These are phyloP conservation scores for Alternaria gansuensis DNA, from an alignment of 2,329 filamentous ascomycete species.

Conservation along the genomic window DNA sequence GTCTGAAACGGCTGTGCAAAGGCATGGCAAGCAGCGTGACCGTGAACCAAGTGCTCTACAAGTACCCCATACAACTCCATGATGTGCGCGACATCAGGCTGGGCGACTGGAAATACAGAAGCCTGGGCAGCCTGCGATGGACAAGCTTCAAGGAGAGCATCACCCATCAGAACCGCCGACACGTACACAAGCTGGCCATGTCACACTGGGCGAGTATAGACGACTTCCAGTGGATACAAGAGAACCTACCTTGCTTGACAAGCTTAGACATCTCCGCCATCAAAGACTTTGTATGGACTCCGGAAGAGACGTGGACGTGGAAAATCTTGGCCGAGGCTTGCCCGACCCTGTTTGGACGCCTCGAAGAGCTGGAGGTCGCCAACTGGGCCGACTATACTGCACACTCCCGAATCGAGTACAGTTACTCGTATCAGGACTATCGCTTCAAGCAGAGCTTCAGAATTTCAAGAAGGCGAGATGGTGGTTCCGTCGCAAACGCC, in stretches of 20 bases:
- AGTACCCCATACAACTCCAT: constrained; percentile 42
- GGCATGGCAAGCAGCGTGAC: constrained; percentile 44
- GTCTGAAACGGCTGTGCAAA: constrained; percentile 46
- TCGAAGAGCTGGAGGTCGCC: constrained; percentile 48
- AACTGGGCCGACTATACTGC: constrained; percentile 52
- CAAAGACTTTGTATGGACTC: constrained; percentile 52
- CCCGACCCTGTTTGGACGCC: constrained; percentile 41
- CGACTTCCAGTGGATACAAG: constrained; percentile 51
- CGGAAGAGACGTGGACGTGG: constrained; percentile 52
- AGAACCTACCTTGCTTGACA: constrained; percentile 46
- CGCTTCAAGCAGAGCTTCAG: constrained; percentile 49
- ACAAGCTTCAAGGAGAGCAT: constrained; percentile 44
- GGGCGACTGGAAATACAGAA: constrained; percentile 48
- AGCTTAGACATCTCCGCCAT: constrained; percentile 49
- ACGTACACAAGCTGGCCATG: constrained; percentile 49
- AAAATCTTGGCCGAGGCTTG: constrained; percentile 45
- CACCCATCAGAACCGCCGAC: constrained; percentile 43
- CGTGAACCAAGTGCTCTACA: constrained; percentile 47
- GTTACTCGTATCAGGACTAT: constrained; percentile 51
- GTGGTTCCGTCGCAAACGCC: constrained; percentile 46
- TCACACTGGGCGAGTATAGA: constrained; percentile 49
- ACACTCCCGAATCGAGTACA: constrained; percentile 50
- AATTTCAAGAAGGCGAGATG: constrained; percentile 46
- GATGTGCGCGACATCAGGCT: constrained; percentile 47
- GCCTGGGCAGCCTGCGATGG: constrained; percentile 43